These are phyloP conservation scores for Coniochaeta sp. DNA, from an alignment of 2,329 filamentous ascomycete species.

Conservation along the genomic window DNA sequence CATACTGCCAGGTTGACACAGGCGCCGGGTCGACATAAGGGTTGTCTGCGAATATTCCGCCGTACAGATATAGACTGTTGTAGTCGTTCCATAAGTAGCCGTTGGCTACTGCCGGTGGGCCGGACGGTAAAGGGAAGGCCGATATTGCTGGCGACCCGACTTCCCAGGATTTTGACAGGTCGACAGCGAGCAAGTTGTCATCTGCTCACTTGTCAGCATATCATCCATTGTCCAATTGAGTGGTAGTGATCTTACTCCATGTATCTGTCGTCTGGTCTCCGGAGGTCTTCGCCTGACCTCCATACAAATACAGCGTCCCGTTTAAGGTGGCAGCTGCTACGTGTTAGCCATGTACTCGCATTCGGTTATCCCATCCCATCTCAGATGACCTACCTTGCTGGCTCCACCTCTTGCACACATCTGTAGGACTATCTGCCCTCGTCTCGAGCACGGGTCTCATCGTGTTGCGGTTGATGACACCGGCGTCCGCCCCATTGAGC, in stretches of 20 bases:
- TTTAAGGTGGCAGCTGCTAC: slow-evolving; percentile 58
- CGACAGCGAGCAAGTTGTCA: slow-evolving; percentile 66
- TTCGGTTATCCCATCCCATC: background rate
- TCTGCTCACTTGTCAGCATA: slow-evolving; percentile 30
- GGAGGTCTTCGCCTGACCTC: slow-evolving; percentile 56
- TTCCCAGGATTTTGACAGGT: slow-evolving; percentile 67
- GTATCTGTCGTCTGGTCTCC: slow-evolving; percentile 53
- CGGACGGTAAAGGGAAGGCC: slow-evolving; percentile 53
- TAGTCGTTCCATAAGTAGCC: slow-evolving; percentile 73
- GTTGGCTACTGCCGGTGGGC: slow-evolving; percentile 63
- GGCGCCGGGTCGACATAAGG: slow-evolving; percentile 45
- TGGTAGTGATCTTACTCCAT: slow-evolving; percentile 52
- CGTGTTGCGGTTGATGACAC: slow-evolving; percentile 23
- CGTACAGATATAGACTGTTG: slow-evolving; percentile 64
- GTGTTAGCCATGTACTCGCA: slow-evolving; percentile 11
- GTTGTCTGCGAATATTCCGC: slow-evolving; percentile 64
- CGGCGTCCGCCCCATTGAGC: slow-evolving; percentile 39
- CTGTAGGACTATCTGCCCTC: slow-evolving; percentile 40
- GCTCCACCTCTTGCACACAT: slow-evolving; percentile 59
- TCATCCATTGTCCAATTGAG: background rate
- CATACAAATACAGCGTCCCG: slow-evolving; percentile 70
- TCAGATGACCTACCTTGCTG: slow-evolving; percentile 44
- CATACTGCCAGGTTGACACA: slow-evolving; percentile 65
- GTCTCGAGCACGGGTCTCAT: slow-evolving; percentile 23
- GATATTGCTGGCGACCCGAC: slow-evolving; percentile 54